phyloP scores from a whole-genome alignment of 805 yeast species.

The Sugiyamaella lignohabitans region DNA sequence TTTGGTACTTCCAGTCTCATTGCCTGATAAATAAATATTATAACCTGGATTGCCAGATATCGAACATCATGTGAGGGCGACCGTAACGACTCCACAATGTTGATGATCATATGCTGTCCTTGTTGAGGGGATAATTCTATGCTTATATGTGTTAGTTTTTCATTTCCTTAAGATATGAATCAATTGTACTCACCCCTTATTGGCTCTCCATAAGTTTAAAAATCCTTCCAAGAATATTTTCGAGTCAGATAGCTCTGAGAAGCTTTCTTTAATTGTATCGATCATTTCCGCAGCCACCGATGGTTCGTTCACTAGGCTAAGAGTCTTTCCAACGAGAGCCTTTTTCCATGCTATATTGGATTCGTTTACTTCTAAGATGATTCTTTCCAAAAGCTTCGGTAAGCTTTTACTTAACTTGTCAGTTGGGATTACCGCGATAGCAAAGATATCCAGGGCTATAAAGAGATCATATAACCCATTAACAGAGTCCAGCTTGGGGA shows the following conservation, averaged over 20 bases:
- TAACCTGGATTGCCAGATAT: constrained; percentile 40
- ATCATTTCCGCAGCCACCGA: not conserved
- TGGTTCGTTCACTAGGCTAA: not conserved
- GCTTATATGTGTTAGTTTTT: too few species aligned
- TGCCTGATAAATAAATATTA: not conserved
- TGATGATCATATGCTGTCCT: not conserved
- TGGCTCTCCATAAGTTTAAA: not conserved
- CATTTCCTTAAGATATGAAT: too few species aligned
- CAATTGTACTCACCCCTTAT: not conserved
- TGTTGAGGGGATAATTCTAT: not conserved
- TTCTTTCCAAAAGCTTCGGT: not conserved
- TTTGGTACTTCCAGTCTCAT: constrained; percentile 9
- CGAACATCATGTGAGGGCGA: constrained; percentile 47
- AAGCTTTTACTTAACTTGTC: too few species aligned
- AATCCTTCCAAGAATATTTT: constrained; percentile 6
- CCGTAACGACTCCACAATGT: not conserved
- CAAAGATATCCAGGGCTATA: not conserved
- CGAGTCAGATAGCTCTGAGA: not conserved
- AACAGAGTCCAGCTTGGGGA: not conserved
- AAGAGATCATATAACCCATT: not conserved
- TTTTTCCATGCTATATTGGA: not conserved
- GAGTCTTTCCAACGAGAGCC: not conserved
- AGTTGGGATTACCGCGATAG: not conserved
- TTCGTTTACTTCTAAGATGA: too few species aligned
- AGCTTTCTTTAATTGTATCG: not conserved